Base-by-base conservation (phyloP, 805 yeast species). In the Ogataea pilisensis region DNA sequence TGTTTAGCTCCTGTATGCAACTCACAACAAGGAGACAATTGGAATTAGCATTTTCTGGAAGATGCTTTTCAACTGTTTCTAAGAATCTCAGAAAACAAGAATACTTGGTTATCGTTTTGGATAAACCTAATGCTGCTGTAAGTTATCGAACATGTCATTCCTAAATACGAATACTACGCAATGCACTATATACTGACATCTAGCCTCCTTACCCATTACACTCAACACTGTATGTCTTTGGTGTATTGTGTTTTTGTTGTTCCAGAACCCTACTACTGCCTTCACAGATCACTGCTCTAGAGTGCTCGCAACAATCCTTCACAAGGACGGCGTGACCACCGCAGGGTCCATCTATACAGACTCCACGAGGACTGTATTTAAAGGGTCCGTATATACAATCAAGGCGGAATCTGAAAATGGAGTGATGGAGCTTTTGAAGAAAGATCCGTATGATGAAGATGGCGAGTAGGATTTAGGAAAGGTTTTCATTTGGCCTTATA, bases 401-500 rank as follows among this genome's bases (percentile, higher is more conserved):
- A 66, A 69, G 44, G 91, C 91, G 27, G 79, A 78, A 38, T 66
- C 79, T 36, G 77, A 70, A 53, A 82, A 82, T 46, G 83, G 83
- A 48, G 80, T 82, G 9, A 46, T 82, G 34, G 85, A 79, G 31
- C 65, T 82, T 41, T 70, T 86, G 59, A 75, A 79, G 54, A 53
- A 65, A 36, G 95, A 86, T 57, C 59, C 78, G 27, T 86, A 80
- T 60, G 74, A 75, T 50, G 70, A 68, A 50, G 68, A 70, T 27
- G 90, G 88, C 2, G 73, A 86, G 44, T 86, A 95, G 95, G 95
- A 86, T 58, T 57, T 84, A 45, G 76, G 76, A 29, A 72, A 69
- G 40, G 81, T 75, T 16, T 54, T 80, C 48, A 75, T 82, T 30
- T 72, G 75, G 54, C 88, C 88, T 34, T 53, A 51, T 38, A 72